Conservation (phyloP, 805 yeast genomes). For the Lipomyces yamadae region DNA sequence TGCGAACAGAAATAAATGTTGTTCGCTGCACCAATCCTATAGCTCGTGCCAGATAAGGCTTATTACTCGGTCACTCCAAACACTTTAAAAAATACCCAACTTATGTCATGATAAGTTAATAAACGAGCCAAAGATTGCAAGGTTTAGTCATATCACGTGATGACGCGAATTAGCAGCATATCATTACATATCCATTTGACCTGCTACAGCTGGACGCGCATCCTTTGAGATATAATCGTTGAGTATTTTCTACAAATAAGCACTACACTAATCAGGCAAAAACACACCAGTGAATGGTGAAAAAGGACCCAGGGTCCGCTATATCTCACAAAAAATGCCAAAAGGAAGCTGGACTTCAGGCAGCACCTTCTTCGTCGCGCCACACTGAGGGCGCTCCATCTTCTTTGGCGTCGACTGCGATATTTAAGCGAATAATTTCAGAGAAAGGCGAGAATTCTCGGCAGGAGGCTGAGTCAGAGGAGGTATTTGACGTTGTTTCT, state of each 20-base stretch:
- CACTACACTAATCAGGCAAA: not conserved
- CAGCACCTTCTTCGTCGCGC: not conserved
- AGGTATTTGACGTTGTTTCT: constrained; percentile 26
- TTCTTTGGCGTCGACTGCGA: not conserved
- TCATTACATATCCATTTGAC: not conserved
- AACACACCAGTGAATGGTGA: not conserved
- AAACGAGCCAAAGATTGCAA: too few species aligned
- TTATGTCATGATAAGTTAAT: too few species aligned
- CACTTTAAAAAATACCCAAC: too few species aligned
- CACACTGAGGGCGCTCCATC: not conserved
- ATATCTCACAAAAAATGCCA: not conserved
- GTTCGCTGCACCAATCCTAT: too few species aligned
- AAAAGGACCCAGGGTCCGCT: not conserved
- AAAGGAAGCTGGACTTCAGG: not conserved
- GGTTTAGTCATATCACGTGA: not conserved
- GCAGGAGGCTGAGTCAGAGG: constrained; percentile 31
- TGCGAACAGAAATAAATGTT: not conserved
- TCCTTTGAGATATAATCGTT: not conserved
- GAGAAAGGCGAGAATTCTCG: constrained; percentile 8
- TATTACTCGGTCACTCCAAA: too few species aligned
- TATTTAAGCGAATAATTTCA: not conserved
- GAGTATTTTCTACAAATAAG: not conserved
- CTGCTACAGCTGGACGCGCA: not conserved
- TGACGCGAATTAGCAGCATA: not conserved
- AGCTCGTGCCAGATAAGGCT: too few species aligned